Conservation (phyloP, 768 basidiomycete species). For the Lentinula lateritia region DNA sequence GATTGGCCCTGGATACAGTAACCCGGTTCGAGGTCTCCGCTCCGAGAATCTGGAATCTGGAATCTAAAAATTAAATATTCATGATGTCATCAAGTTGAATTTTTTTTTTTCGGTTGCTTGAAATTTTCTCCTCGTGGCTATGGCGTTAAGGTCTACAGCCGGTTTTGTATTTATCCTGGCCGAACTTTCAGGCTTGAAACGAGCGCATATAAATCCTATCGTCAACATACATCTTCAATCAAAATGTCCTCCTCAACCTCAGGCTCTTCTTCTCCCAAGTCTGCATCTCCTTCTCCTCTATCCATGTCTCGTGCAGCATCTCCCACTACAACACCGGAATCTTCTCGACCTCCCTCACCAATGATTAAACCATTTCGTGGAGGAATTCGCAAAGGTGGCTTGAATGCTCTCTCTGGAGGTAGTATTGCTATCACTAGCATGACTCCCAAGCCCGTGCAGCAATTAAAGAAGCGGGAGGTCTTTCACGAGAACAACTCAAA, state of each 20-base stretch:
- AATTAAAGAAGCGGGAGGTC: background rate
- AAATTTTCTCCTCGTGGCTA: background rate
- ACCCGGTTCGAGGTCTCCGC: background rate
- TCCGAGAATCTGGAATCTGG: background rate
- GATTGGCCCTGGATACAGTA: background rate
- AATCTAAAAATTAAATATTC: background rate
- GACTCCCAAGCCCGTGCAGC: slow-evolving; percentile 1
- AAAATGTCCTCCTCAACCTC: background rate
- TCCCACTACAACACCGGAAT: slow-evolving; percentile 6
- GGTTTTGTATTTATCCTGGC: background rate
- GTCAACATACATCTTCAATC: background rate
- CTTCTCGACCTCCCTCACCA: slow-evolving; percentile 11
- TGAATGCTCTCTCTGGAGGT: slow-evolving; percentile 10
- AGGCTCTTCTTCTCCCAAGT: background rate
- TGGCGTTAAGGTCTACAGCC: background rate
- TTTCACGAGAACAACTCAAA: background rate
- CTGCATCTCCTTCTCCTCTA: slow-evolving; percentile 1
- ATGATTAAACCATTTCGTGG: slow-evolving; percentile 1
- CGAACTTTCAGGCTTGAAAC: background rate
- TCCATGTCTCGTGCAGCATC: slow-evolving; percentile 5
- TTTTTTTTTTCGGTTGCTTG: background rate
- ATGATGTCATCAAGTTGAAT: background rate
- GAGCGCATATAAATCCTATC: background rate
- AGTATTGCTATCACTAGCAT: slow-evolving; percentile 10
- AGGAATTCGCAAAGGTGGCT: slow-evolving; percentile 5